phyloP scores from a whole-genome alignment of 495 filamentous ascomycete genomes.

The Penicillium nucicola region DNA sequence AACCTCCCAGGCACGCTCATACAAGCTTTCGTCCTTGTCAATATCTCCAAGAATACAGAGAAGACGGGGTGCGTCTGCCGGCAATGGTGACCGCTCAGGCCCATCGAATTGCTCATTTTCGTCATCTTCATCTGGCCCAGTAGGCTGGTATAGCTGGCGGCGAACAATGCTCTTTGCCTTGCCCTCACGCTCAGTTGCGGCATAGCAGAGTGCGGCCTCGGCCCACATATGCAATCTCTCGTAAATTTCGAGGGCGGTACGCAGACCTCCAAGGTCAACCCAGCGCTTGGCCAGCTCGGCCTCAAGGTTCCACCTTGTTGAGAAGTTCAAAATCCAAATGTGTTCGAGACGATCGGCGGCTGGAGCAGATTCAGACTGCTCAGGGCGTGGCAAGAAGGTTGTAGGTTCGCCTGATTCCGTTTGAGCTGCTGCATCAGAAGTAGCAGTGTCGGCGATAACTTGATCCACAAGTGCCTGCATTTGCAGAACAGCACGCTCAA shows the following conservation, averaged over 20 bases:
- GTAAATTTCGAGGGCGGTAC: slow-evolving; percentile 93
- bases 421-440: slow-evolving; percentile 28
- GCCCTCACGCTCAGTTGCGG: slow-evolving; percentile 75
- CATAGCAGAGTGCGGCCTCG: slow-evolving; percentile 88
- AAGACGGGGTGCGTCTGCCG: slow-evolving; percentile 79
- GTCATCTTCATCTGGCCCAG: slow-evolving; percentile 36
- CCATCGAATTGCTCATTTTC: slow-evolving; percentile 59
- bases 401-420: slow-evolving; percentile 40
- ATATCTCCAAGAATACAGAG: slow-evolving; percentile 95
- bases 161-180: slow-evolving; percentile 75
- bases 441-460: slow-evolving; percentile 82
- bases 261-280: slow-evolving; percentile 80
- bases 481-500: slow-evolving; percentile 86
- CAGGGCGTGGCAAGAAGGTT: slow-evolving; percentile 80
- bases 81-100: slow-evolving; percentile 62
- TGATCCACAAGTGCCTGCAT: slow-evolving; percentile 96
- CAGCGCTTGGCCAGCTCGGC: slow-evolving; percentile 88
- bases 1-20: slow-evolving; percentile 85
- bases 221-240: slow-evolving; percentile 93
- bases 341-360: slow-evolving; percentile 73
- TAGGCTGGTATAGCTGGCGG: slow-evolving; percentile 70
- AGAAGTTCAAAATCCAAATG: slow-evolving; percentile 76
- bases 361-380: slow-evolving; percentile 72
- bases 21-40: slow-evolving; percentile 66
- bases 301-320: slow-evolving; percentile 90